Conservation (phyloP, 1,284 basidiomycete species). For the Tilletia walkeri region DNA sequence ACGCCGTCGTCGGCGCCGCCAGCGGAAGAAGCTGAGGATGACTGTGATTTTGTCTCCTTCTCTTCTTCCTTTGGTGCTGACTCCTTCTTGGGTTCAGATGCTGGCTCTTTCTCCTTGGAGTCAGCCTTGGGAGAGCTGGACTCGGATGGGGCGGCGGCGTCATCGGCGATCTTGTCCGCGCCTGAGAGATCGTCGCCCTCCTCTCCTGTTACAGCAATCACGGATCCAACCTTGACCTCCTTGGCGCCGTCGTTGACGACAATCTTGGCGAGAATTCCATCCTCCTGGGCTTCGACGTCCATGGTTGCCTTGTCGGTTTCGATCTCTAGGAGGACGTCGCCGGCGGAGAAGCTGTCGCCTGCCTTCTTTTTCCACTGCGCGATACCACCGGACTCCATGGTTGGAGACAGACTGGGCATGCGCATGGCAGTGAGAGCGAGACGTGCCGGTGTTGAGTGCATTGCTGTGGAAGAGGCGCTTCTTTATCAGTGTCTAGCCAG, state of each 20-base stretch:
- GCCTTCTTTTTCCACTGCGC: conserved; percentile 96
- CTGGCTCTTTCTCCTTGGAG: conserved; percentile 42
- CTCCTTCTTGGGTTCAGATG: conserved; percentile 59
- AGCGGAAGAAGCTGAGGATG: conserved; percentile 54
- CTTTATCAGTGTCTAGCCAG: too few species aligned
- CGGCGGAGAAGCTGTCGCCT: conserved; percentile 81
- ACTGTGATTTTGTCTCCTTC: conserved; percentile 45
- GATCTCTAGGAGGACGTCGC: conserved; percentile 92
- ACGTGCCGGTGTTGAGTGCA: not conserved
- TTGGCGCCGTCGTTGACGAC: conserved; percentile 81
- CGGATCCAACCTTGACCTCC: conserved; percentile 76
- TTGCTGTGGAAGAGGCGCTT: not conserved
- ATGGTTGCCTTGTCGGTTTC: conserved; percentile 99
- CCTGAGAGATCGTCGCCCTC: conserved; percentile 88
- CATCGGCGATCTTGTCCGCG: conserved; percentile 73
- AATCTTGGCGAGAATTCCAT: conserved; percentile 92
- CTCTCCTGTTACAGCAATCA: conserved; percentile 87
- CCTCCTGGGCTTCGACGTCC: conserved; percentile 97
- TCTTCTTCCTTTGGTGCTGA: conserved; percentile 57
- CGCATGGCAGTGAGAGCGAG: conserved; percentile 82
- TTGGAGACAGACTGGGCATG: conserved; percentile 98
- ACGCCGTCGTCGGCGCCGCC: conserved; percentile 46
- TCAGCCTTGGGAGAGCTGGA: conserved; percentile 52
- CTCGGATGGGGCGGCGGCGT: conserved; percentile 55
- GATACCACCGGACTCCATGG: conserved; percentile 99